Base-by-base conservation (phyloP, 1,139 yeast genomes). In the Hansenula sp. region DNA sequence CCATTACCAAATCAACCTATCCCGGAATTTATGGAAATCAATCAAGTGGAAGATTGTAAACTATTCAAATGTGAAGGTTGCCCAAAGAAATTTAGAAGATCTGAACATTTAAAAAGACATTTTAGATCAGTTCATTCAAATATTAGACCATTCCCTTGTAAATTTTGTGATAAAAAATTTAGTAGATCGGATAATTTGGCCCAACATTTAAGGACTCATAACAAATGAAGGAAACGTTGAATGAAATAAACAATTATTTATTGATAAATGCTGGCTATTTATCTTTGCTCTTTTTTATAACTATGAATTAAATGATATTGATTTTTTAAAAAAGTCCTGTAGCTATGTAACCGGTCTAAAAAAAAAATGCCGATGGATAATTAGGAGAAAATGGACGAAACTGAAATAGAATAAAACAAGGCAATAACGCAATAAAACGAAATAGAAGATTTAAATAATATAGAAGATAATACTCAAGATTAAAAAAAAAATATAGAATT, bases 101-200 rank as follows among this genome's bases (percentile, higher is more conserved):
- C 83, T 55, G 95, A 86, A 59, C 95, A 86, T 61, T 71, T 86
- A 54, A 85, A 84, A 59, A 72, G 95, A 47, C 95, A 86, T 59
- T 76, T 82, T 59, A 70, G 94, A 49, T 81, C 89, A 2, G 77
- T 85, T 50, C 87, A 82, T 61, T 62, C 72, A 1, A 54, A 62
- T 44, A 88, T 84, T 51, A 79, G 86, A 61, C 95, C 95, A 0
- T 86, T 79, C 63, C 82, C 77, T 47, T 86, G 95, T 61, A 66
- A 69, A 38, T 73, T 76, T 41, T 86, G 95, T 59, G 79, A 81
- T 44, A 85, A 85, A 68, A 80, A 79, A 59, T 86, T 86, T 59
- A 81, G 90, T 49, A 71, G 95, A 51, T 77, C 87, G 21, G 95
- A 86, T 61, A 86, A 86, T 58, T 70, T 86, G 53, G 79, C 85